Evolutionary conservation across 2,329 filamentous ascomycete genomes (phyloP), one percentile per base, ranked within the genome.

Genomic region (Capronia coronata): DNA sequence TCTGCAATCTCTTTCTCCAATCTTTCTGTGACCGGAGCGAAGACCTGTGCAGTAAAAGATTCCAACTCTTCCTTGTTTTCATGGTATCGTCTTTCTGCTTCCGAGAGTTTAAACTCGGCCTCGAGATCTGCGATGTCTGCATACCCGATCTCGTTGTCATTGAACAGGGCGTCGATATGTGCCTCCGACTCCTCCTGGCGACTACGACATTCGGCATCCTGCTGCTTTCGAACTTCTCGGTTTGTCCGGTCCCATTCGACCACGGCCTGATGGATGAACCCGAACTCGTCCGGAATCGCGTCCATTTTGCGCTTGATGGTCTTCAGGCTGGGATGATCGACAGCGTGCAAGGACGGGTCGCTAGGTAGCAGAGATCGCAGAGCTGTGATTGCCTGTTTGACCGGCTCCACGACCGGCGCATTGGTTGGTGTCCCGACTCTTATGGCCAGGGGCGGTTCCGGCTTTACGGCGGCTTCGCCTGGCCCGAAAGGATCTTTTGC

Each of bases 61-160:
- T 75, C 70, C 37, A 77, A 71, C 58, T 79, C 76, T 9, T 67
- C 66, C 35, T 72, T 66, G 52, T 77, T 75, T 61, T 79, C 76
- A 38, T 73, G 68, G n/a, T 74, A 68, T 55, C 75, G 75, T 32
- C 68, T 65, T 25, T 71, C 68, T 39, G 70, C 70, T 60, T 80
- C 77, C 8, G 68, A 68, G 47, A 74, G 69, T 49, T 76, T 75
- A 56, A 77, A 77, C 23, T 78, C 75, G 42, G 75, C 71, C 58
- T 80, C 77, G 8, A 79, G 64, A 13, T 68, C 68, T 30, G 72
- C 73, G 57, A 80, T 76, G 42, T 79, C 76, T 10, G 75, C 75
- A 60, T 80, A 79, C 0, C 75, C 75, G 38, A 80, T 78, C 55
- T 78, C 72, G 47, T 78, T 72, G 42, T 70, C 71, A 54, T 79